phyloP scores from a whole-genome alignment of 805 yeast genomes.

The Kodamaea nitidulidarum region DNA sequence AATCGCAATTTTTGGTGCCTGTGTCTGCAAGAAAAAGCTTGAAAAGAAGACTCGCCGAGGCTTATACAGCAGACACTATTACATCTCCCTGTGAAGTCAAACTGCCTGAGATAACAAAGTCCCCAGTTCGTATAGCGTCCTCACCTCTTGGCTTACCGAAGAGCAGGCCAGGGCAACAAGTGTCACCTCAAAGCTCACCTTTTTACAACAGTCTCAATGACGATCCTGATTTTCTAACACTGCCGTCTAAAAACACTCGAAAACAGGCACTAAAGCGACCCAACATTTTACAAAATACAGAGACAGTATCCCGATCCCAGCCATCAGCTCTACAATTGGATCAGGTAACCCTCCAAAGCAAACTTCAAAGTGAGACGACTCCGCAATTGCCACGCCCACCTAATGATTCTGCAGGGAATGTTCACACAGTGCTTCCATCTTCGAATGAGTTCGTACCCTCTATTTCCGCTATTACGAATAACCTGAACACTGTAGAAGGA shows the following conservation, averaged over 20 bases:
- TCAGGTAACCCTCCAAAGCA: no score
- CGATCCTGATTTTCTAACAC: not conserved
- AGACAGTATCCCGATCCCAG: no score
- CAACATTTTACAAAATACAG: no score
- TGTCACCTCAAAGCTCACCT: constrained; percentile 34
- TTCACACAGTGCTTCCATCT: no score
- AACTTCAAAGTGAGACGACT: no score
- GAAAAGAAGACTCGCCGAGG: constrained; percentile 4
- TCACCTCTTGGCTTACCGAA: not conserved
- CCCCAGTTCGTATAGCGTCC: not conserved
- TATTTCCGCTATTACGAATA: no score
- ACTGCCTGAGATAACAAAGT: constrained; percentile 5
- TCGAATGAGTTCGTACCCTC: no score
- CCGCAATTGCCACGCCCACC: no score
- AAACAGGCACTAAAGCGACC: not conserved
- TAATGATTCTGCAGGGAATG: no score
- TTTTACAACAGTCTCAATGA: constrained; percentile 20
- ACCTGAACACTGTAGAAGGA: not conserved
- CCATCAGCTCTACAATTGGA: no score
- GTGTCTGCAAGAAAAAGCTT: constrained; percentile 1
- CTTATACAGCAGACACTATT: constrained; percentile 2
- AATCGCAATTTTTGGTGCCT: not conserved
- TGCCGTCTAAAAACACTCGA: not conserved
- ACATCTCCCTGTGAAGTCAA: constrained; percentile 3
- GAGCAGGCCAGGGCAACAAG: constrained; percentile 34